A percentile compares a stretch with the other conserved stretches of the same genome.
phyloP scores from a whole-genome alignment of 208 protist species.

The Wallacemonas rigidus region DNA sequence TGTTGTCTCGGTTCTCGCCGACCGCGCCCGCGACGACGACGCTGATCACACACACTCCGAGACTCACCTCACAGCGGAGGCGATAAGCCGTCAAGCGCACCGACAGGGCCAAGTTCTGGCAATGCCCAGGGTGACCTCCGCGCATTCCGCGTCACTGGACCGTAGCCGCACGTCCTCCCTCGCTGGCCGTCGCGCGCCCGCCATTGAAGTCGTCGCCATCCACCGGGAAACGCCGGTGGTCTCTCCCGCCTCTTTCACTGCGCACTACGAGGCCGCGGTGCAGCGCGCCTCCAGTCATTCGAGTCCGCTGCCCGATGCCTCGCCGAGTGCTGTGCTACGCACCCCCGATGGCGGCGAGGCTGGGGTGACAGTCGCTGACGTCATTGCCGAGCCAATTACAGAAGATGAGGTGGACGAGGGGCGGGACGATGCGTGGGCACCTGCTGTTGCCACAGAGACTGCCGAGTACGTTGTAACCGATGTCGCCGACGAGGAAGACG shows the following conservation, averaged over 20 bases:
- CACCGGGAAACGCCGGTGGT: conserved; percentile 4
- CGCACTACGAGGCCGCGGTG: conserved; percentile 10
- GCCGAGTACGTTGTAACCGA: conserved; percentile 86
- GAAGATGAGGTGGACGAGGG: conserved; percentile 34
- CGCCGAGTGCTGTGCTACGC: conserved; percentile 51
- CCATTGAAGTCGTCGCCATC: conserved; percentile 17
- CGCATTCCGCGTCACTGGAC: not conserved
- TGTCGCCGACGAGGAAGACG: conserved; percentile 72
- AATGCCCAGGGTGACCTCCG: not conserved
- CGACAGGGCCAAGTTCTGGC: too few species aligned
- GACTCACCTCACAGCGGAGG: too few species aligned
- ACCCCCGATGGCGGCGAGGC: conserved; percentile 36
- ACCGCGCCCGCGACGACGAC: too few species aligned
- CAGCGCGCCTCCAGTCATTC: not conserved
- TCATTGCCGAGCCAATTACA: conserved; percentile 36
- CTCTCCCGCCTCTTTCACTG: not conserved
- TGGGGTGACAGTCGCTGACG: conserved; percentile 22
- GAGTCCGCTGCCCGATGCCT: conserved; percentile 25
- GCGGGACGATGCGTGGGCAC: conserved; percentile 25
- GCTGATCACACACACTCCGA: too few species aligned
- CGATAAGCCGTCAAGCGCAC: too few species aligned
- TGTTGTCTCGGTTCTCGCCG: too few species aligned
- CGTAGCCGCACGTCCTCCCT: not conserved
- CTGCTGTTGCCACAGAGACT: conserved; percentile 38
- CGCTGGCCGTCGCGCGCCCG: not conserved